Percentiles rank a stretch among this genome's conserved stretches.
Evolutionary conservation across 1,284 basidiomycete genomes (phyloP).

Genomic region (Neolentinus lepideus): DNA sequence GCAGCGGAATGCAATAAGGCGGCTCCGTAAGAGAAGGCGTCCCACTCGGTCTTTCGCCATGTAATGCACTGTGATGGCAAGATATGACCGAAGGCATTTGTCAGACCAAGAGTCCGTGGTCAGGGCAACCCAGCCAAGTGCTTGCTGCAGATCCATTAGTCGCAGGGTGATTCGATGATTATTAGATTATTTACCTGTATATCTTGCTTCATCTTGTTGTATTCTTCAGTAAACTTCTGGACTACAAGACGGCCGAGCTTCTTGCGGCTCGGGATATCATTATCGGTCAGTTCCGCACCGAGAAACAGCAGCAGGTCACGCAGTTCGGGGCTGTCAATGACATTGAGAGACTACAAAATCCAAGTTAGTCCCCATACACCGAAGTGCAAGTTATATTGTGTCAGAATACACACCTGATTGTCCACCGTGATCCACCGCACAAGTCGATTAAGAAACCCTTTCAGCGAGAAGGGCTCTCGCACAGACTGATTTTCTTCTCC

Average conservation of each 20-base stretch:
- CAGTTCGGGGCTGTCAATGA: conserved; percentile 21
- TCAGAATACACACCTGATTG: conserved; percentile 19
- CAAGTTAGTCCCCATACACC: neutral
- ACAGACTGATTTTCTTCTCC: neutral
- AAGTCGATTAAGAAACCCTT: conserved; percentile 11
- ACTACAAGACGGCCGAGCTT: conserved; percentile 10
- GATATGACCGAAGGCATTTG: conserved; percentile 5
- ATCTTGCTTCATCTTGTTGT: neutral
- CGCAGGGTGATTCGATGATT: neutral
- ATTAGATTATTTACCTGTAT: neutral
- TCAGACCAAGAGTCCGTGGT: conserved; percentile 14
- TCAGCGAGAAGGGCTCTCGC: neutral
- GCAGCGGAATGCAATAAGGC: conserved; percentile 12
- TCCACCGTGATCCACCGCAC: conserved; percentile 18
- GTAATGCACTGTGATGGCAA: conserved; percentile 15
- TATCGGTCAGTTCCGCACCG: conserved; percentile 12
- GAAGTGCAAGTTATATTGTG: neutral
- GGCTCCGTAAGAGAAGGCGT: conserved; percentile 5
- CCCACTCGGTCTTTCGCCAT: neutral
- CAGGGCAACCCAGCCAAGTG: conserved; percentile 14
- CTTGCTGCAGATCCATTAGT: conserved; percentile 4
- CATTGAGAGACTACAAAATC: conserved; percentile 18
- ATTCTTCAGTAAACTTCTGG: neutral
- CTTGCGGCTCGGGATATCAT: conserved; percentile 17
- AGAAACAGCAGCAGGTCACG: conserved; percentile 21